Conservation (phyloP, 179 eudicot species). For the Vitellaria paradoxa region DNA sequence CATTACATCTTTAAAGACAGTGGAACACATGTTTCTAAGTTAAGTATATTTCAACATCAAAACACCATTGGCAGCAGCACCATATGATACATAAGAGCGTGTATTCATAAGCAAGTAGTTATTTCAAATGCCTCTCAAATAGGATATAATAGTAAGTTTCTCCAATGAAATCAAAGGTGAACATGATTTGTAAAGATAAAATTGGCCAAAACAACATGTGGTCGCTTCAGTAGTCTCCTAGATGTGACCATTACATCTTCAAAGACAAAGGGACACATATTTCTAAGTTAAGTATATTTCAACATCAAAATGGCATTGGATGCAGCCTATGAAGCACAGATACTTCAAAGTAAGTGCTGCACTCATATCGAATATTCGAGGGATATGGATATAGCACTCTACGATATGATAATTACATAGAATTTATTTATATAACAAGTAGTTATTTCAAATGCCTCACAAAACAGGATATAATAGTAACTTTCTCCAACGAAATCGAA, state of each 20-base stretch:
- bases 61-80: conserved; percentile 7
- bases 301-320: background rate
- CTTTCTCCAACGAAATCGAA: conserved; percentile 1
- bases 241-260: too few species aligned
- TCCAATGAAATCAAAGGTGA: too few species aligned
- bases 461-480: background rate
- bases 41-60: background rate
- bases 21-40: background rate
- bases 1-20: too few species aligned
- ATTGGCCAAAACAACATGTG: background rate
- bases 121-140: background rate
- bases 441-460: too few species aligned
- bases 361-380: too few species aligned
- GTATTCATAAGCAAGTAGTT: too few species aligned
- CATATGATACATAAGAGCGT: background rate
- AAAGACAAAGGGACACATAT: background rate
- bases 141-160: background rate
- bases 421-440: too few species aligned
- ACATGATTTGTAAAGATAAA: too few species aligned
- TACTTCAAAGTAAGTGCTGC: too few species aligned
- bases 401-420: background rate
- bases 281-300: background rate
- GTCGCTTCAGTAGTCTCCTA: background rate
- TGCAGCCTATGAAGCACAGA: too few species aligned
- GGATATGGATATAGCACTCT: too few species aligned